Evolutionary conservation across 208 protist genomes (phyloP).

Genomic region (Herpetomonas samuelpessoai): DNA sequence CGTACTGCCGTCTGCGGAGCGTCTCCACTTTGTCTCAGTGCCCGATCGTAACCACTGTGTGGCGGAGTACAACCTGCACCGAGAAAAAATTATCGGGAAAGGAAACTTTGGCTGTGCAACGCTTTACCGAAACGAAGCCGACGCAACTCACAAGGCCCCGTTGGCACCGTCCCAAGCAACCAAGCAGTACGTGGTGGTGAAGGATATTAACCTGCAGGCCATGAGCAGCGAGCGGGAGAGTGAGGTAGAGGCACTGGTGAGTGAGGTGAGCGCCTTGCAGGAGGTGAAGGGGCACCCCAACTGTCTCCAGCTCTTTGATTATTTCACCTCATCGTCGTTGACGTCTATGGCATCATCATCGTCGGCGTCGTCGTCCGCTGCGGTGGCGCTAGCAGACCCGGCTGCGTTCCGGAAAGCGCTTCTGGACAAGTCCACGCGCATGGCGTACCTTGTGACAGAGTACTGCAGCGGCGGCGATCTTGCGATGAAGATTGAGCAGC

Average conservation of each 20-base stretch:
- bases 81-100: slow-evolving; percentile 73
- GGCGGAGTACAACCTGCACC: slow-evolving; percentile 17
- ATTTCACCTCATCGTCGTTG: slow-evolving; percentile 25
- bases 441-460: slow-evolving; percentile 83
- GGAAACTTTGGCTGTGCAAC: slow-evolving; percentile 82
- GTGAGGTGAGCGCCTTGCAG: slow-evolving; percentile 52
- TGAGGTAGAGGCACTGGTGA: slow-evolving; percentile 56
- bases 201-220: slow-evolving; percentile 80
- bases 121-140: slow-evolving; percentile 34
- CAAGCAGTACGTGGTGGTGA: slow-evolving; percentile 52
- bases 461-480: slow-evolving; percentile 78
- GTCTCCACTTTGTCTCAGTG: no score
- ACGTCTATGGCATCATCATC: not conserved
- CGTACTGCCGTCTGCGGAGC: slow-evolving; percentile 18
- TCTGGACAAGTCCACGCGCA: slow-evolving; percentile 29
- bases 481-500: slow-evolving; percentile 31
- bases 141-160: not conserved
- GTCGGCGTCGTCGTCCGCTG: not conserved
- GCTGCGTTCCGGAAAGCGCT: slow-evolving; percentile 12
- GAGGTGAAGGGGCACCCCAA: slow-evolving; percentile 50
- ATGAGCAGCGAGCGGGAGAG: slow-evolving; percentile 47
- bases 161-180: not conserved
- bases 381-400: not conserved
- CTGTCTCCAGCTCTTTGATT: slow-evolving; percentile 61
- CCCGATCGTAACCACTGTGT: no score